Conservation (phyloP, 163 green algal genomes). For the Prototheca wickerhamii region DNA sequence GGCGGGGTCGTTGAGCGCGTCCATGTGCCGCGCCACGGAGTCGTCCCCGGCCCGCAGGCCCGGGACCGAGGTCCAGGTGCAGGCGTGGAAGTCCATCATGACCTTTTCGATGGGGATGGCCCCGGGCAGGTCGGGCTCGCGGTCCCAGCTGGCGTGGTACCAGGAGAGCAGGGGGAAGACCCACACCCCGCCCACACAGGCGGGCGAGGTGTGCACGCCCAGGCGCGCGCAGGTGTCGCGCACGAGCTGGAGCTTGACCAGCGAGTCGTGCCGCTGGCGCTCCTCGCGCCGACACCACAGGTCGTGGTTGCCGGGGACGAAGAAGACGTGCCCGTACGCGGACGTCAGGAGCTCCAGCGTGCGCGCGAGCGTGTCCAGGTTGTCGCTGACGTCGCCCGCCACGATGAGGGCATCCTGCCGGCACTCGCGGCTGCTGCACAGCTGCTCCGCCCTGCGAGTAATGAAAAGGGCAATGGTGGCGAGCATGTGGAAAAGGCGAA, state of each 20-base stretch:
- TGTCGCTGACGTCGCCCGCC: slow-evolving; percentile 57
- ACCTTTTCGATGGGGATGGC: slow-evolving; percentile 34
- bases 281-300: slow-evolving; percentile 49
- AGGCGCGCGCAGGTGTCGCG: slow-evolving; percentile 43
- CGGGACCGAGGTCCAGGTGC: slow-evolving; percentile 25
- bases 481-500: too few species aligned
- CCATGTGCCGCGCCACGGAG: slow-evolving; percentile 39
- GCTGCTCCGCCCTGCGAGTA: slow-evolving; percentile 7
- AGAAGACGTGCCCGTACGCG: slow-evolving; percentile 57
- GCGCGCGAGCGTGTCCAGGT: slow-evolving; percentile 28
- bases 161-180: slow-evolving; percentile 53
- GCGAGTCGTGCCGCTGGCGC: slow-evolving; percentile 27
- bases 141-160: slow-evolving; percentile 41
- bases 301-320: slow-evolving; percentile 52
- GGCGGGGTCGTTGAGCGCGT: slow-evolving; percentile 39
- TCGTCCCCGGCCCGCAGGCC: slow-evolving; percentile 16
- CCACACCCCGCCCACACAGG: slow-evolving; percentile 40
- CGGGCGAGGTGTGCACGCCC: slow-evolving; percentile 41
- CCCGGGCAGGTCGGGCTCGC: slow-evolving; percentile 42
- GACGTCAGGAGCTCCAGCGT: slow-evolving; percentile 32
- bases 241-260: slow-evolving; percentile 54
- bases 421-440: slow-evolving; percentile 1
- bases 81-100: slow-evolving; percentile 47
- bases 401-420: slow-evolving; percentile 30
- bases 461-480: too few species aligned